Conservation (phyloP, 257 asterid genomes). For the Fraxinus pennsylvanica region DNA sequence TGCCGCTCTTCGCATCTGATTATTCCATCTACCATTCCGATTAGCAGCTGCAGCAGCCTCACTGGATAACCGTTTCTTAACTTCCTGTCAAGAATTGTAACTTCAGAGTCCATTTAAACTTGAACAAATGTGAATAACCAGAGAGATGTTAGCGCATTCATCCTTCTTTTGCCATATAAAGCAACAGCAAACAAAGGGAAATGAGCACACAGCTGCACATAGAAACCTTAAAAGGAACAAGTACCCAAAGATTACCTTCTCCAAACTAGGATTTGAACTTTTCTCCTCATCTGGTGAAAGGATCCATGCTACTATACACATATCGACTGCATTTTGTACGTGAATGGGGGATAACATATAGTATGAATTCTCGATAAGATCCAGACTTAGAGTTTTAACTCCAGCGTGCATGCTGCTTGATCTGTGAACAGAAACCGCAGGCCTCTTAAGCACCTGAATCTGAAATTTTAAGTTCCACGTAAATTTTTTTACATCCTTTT, state of each 20-base stretch:
- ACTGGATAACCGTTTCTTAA: slow-evolving; percentile 79
- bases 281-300: slow-evolving; percentile 56
- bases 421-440: slow-evolving; percentile 72
- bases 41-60: slow-evolving; percentile 85
- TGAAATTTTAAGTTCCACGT: slow-evolving; percentile 86
- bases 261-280: slow-evolving; percentile 53
- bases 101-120: slow-evolving; percentile 26
- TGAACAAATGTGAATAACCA: slow-evolving; percentile 11
- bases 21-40: slow-evolving; percentile 91
- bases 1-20: slow-evolving; percentile 46
- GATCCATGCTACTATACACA: slow-evolving; percentile 78
- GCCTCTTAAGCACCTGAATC: slow-evolving; percentile 82
- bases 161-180: neutral
- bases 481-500: slow-evolving; percentile 58
- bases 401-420: slow-evolving; percentile 52
- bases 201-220: neutral
- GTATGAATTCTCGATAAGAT: slow-evolving; percentile 62
- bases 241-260: slow-evolving; percentile 58
- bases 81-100: slow-evolving; percentile 58
- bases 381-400: slow-evolving; percentile 63
- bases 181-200: neutral
- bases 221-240: neutral
- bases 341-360: slow-evolving; percentile 58
- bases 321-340: slow-evolving; percentile 62
- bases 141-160: neutral